Conservation (phyloP, 2,329 filamentous ascomycete species). For the Dichotomopilus funicola region DNA sequence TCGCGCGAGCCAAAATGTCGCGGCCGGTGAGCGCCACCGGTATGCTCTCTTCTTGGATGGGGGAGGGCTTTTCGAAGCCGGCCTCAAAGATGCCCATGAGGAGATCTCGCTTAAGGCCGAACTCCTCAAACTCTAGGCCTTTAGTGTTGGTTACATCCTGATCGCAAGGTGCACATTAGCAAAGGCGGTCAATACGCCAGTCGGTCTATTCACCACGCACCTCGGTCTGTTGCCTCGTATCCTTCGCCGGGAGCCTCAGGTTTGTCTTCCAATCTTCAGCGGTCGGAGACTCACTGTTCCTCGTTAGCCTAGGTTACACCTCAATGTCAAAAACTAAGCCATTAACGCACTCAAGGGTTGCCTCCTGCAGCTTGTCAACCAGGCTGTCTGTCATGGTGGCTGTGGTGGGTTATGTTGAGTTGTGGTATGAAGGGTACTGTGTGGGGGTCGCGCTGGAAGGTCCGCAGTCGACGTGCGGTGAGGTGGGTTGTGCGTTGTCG, state of each 20-base stretch:
- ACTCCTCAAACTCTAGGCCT: slow-evolving; percentile 95
- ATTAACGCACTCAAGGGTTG: slow-evolving; percentile 37
- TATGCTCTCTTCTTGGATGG: slow-evolving; percentile 98
- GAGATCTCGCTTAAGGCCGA: slow-evolving; percentile 87
- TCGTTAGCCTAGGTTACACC: slow-evolving; percentile 30
- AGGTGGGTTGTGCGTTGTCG: not conserved
- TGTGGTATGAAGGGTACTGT: not conserved
- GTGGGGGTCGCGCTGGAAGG: not conserved
- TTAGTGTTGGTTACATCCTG: slow-evolving; percentile 98
- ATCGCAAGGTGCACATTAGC: slow-evolving; percentile 8
- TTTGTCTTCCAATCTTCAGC: slow-evolving; percentile 67
- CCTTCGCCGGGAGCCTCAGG: slow-evolving; percentile 65
- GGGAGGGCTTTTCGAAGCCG: slow-evolving; percentile 96
- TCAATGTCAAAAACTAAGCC: not conserved
- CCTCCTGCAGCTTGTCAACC: slow-evolving; percentile 48
- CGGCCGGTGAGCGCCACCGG: slow-evolving; percentile 91
- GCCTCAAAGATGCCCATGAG: slow-evolving; percentile 99
- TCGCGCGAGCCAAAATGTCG: slow-evolving; percentile 91
- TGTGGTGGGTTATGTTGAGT: not conserved
- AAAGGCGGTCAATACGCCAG: not conserved
- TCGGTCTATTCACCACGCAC: slow-evolving; percentile 35
- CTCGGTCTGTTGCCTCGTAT: slow-evolving; percentile 75
- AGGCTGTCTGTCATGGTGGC: slow-evolving; percentile 39
- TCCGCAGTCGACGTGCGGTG: not conserved
- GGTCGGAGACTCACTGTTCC: slow-evolving; percentile 41